A percentile compares a stretch with the other conserved stretches of the same genome.
Conservation (phyloP, 176 grass and related monocot genomes). For the Triticum turgidum region DNA sequence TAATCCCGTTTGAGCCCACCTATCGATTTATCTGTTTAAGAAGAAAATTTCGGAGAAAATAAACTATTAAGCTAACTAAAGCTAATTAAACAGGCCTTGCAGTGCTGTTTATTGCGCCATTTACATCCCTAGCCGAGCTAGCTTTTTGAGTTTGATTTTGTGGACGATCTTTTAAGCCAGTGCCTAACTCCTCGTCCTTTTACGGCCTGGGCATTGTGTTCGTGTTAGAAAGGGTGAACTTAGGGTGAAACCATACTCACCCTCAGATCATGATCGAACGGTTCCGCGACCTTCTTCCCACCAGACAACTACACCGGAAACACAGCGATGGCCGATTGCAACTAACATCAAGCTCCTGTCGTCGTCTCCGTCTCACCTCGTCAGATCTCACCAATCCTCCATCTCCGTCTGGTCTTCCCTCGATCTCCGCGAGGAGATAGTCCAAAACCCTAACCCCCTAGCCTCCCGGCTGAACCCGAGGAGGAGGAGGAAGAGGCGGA, state of each 20-base stretch:
- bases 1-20: too few relatives aligned
- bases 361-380: conserved; percentile 11
- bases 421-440: conserved; percentile 9
- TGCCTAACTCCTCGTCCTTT: too few relatives aligned
- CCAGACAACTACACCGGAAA: neutral
- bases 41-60: too few relatives aligned
- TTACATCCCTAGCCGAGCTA: too few relatives aligned
- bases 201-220: too few relatives aligned
- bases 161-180: too few relatives aligned
- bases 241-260: neutral
- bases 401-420: neutral
- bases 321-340: neutral
- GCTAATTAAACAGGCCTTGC: too few relatives aligned
- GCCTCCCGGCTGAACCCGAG: neutral
- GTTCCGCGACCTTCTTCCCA: neutral
- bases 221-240: too few relatives aligned
- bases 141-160: too few relatives aligned
- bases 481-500: conserved; percentile 23
- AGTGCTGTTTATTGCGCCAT: too few relatives aligned
- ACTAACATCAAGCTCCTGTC: conserved; percentile 21
- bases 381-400: neutral
- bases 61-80: too few relatives aligned
- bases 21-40: too few relatives aligned
- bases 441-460: conserved; percentile 40
- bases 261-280: conserved; percentile 38